phyloP scores from a whole-genome alignment of 139 green algal species.

The Picochlorum costavermella region DNA sequence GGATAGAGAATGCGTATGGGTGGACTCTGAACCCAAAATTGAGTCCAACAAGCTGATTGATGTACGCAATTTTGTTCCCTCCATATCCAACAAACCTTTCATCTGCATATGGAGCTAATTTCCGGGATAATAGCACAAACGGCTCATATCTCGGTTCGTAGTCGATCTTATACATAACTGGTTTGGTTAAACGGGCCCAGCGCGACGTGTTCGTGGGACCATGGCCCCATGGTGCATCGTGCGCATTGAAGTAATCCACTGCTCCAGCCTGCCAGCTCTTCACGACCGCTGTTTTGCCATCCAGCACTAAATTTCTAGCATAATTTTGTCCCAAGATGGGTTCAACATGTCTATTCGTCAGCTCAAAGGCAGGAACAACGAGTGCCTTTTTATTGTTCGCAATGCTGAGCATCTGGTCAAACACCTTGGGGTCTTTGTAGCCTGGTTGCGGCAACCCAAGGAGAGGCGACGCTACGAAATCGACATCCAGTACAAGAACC shows the following conservation, averaged over 20 bases:
- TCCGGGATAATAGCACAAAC: slow-evolving; percentile 5
- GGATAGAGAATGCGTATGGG: slow-evolving; percentile 12
- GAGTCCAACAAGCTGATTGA: slow-evolving; percentile 11
- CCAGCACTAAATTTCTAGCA: slow-evolving; percentile 7
- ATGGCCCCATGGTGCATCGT: slow-evolving; percentile 12
- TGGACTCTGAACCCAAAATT: slow-evolving; percentile 7
- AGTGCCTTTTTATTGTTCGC: slow-evolving; percentile 7
- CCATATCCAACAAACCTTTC: slow-evolving; percentile 11
- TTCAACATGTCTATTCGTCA: slow-evolving; percentile 1
- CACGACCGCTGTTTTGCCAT: slow-evolving; percentile 3
- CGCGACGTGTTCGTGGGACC: slow-evolving; percentile 11
- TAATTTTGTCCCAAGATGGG: not conserved
- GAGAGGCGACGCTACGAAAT: slow-evolving; percentile 10
- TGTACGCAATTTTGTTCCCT: slow-evolving; percentile 16
- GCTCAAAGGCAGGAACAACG: slow-evolving; percentile 12
- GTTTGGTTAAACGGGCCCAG: slow-evolving; percentile 4
- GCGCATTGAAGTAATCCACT: slow-evolving; percentile 10
- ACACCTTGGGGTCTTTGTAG: slow-evolving; percentile 8
- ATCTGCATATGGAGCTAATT: slow-evolving; percentile 5
- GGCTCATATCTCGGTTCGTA: slow-evolving; percentile 9
- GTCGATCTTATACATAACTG: not conserved
- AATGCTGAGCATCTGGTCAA: slow-evolving; percentile 3
- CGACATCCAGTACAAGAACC: slow-evolving; percentile 6
- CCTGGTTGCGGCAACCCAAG: slow-evolving; percentile 7
- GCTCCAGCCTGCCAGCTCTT: slow-evolving; percentile 1